Conservation (phyloP, 345 rosid species). For the Heritiera littoralis region DNA sequence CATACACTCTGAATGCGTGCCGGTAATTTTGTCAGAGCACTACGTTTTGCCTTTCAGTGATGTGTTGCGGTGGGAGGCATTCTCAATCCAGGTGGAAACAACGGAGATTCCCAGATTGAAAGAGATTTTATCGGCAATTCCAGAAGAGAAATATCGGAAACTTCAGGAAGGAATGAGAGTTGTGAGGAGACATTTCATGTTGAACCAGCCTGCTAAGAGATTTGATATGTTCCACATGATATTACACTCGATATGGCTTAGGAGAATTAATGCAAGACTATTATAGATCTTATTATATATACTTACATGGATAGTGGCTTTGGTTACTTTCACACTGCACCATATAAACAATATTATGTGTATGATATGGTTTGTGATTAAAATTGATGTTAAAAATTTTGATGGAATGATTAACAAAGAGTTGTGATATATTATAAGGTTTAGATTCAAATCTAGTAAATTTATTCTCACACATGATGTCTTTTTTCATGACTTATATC, state of each 20-base stretch:
- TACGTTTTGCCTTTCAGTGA: conserved; percentile 83
- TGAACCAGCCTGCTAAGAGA: conserved; percentile 72
- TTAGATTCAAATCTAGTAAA: too few relatives aligned
- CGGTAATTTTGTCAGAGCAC: conserved; percentile 71
- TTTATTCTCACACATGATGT: too few relatives aligned
- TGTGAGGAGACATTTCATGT: conserved; percentile 70
- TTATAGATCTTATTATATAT: conserved; percentile 18
- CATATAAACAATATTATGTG: too few relatives aligned
- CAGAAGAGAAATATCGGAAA: conserved; percentile 55
- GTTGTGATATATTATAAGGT: too few relatives aligned
- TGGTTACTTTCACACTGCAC: too few relatives aligned
- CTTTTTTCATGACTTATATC: too few relatives aligned
- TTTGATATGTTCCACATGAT: conserved; percentile 81
- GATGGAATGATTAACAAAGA: too few relatives aligned
- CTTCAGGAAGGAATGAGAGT: conserved; percentile 52
- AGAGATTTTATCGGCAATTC: conserved; percentile 56
- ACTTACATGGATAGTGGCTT: neutral
- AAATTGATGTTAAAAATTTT: too few relatives aligned
- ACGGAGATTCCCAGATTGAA: conserved; percentile 72
- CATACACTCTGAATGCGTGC: conserved; percentile 78
- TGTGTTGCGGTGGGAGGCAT: conserved; percentile 83
- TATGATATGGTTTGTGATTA: too few relatives aligned
- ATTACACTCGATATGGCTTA: conserved; percentile 87
- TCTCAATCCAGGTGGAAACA: conserved; percentile 57
- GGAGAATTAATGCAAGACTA: conserved; percentile 64